Percentiles rank a stretch among this genome's conserved stretches.
Conservation (phyloP, 148 eudicot species). For the Limonium bicolor region DNA sequence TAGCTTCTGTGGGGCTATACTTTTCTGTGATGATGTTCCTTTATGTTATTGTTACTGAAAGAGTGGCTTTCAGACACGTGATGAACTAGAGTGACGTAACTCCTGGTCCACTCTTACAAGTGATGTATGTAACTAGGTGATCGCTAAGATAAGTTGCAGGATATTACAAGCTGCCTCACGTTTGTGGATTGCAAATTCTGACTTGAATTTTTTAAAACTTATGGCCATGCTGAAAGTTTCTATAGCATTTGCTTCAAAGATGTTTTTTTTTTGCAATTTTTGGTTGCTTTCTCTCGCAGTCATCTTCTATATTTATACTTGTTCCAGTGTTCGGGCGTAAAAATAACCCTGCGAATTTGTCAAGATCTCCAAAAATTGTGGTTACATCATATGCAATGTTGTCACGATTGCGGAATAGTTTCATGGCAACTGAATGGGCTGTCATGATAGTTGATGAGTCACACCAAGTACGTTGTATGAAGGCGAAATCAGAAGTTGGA, state of each 20-base stretch:
- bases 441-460: constrained; percentile 88
- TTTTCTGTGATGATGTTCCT: too few species aligned
- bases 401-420: constrained; percentile 53
- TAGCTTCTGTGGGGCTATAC: too few species aligned
- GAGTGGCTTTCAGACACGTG: too few species aligned
- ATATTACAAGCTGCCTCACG: too few species aligned
- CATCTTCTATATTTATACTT: background rate
- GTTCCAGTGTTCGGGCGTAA: constrained; percentile 58
- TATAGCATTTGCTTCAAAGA: background rate
- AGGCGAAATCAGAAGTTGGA: constrained; percentile 50
- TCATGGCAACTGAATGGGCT: constrained; percentile 58
- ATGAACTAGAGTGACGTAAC: too few species aligned
- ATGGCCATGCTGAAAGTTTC: too few species aligned
- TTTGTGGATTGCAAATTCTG: too few species aligned
- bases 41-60: too few species aligned
- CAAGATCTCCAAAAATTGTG: constrained; percentile 65
- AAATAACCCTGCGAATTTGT: constrained; percentile 61
- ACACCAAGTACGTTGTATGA: constrained; percentile 81
- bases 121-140: too few species aligned
- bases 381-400: constrained; percentile 89
- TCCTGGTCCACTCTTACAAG: too few species aligned
- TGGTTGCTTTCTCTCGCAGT: background rate
- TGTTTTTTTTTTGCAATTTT: constrained; percentile 4
- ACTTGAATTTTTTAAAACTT: too few species aligned
- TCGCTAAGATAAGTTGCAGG: too few species aligned